phyloP scores from a whole-genome alignment of 176 grass and related monocot species.

The Oryza meyeriana region DNA sequence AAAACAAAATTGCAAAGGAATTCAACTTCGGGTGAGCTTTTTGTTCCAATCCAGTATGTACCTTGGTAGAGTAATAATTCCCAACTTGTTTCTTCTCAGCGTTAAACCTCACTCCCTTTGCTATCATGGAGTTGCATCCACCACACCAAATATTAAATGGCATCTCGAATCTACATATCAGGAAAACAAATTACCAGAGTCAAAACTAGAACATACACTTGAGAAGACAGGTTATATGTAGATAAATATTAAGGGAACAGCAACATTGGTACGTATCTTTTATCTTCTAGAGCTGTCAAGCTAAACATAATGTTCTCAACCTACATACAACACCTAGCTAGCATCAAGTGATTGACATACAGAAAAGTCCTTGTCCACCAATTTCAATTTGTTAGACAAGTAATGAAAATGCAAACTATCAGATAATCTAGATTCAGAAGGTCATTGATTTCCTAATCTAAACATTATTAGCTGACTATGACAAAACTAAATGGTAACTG shows the following conservation, averaged over 20 bases:
- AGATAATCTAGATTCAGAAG: neutral
- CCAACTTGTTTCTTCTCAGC: constrained; percentile 99
- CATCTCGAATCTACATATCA: constrained; percentile 83
- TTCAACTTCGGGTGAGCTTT: neutral
- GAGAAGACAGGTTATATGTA: neutral
- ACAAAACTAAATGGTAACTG: neutral
- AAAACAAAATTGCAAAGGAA: neutral
- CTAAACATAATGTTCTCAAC: neutral
- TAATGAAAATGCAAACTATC: neutral
- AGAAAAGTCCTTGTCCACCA: neutral
- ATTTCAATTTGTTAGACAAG: neutral
- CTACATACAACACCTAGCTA: neutral
- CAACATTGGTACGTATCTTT: neutral
- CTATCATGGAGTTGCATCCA: constrained; percentile 98
- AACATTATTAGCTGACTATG: neutral
- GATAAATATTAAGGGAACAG: neutral
- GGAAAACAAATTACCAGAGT: neutral
- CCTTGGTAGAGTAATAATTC: constrained; percentile 98
- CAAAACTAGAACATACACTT: neutral
- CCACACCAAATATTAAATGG: constrained; percentile 97
- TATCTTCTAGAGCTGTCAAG: neutral
- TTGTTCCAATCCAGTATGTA: neutral
- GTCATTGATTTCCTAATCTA: neutral
- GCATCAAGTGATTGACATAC: neutral
- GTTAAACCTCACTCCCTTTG: constrained; percentile 97